Evolutionary conservation across 2,329 filamentous ascomycete species (phyloP).

Genomic region (Arthroderma sp.): DNA sequence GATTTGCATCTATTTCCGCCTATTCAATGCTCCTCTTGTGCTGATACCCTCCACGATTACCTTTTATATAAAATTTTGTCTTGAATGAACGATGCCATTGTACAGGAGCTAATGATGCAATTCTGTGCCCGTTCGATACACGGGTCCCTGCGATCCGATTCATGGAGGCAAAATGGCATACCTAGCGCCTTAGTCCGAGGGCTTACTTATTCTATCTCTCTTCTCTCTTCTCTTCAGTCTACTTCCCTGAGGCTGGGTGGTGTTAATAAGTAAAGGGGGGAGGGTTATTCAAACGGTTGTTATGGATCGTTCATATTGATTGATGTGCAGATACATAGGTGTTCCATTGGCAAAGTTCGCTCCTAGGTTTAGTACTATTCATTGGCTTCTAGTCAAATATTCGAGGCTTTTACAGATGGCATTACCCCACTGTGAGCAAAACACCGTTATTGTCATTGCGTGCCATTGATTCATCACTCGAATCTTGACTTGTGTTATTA

Average conservation of each 20-base stretch:
- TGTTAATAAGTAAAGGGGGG: background rate
- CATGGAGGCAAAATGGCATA: background rate
- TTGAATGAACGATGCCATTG: background rate
- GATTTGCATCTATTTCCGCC: background rate
- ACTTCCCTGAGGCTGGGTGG: background rate
- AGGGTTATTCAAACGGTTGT: background rate
- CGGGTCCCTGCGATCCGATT: background rate
- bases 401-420: too few species aligned
- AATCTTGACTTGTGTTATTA: too few species aligned
- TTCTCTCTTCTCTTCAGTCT: background rate
- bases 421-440: too few species aligned
- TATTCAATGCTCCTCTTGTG: background rate
- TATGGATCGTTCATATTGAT: background rate
- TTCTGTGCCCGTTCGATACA: too few species aligned
- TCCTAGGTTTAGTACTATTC: background rate
- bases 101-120: background rate
- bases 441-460: too few species aligned
- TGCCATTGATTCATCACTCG: too few species aligned
- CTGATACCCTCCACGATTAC: background rate
- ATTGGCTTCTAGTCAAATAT: constrained; percentile 34
- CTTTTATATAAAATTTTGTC: background rate
- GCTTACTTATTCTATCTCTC: background rate
- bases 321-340: background rate
- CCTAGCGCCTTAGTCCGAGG: background rate
- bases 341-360: background rate